Base-by-base conservation (phyloP, 1,139 yeast species). In the Torulaspora globosa region DNA sequence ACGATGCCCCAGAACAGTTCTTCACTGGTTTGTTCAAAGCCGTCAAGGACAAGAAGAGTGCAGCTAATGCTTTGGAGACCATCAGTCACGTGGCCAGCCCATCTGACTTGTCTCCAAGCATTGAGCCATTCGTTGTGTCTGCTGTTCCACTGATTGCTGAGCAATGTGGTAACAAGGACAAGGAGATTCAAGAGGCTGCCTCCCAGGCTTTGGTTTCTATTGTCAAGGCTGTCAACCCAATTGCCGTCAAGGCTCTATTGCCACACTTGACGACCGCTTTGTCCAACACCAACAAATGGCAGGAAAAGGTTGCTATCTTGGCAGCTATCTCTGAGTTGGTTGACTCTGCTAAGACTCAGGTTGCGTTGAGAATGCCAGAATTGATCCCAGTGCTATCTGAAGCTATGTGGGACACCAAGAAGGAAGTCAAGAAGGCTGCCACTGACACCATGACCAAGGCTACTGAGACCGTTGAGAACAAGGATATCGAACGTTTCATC, bases 351-450 rank as follows among this genome's bases (percentile, higher is more conserved):
- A 92, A 90, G 74, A 88, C 76, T 65, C 98, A 90, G 79, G 78
- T 92, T 65, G 96, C 98, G 63, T 80, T 92, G 69, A 88, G 97
- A 80, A 90, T 92, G 97, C 96, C 97, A 67, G 97, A 92, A 79
- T 83, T 92, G 73, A 90, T 92, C 67, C 98, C 98, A 73, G 94
- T 85, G 59, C 79, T 92, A 68, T 92, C 98, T 61, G 98, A 92
- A 79, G 87, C 97, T 65, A 92, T 92, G 97, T 92, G 98, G 98
- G 98, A 92, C 74, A 92, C 98, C 76, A 92, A 92, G 83, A 80
- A 81, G 74, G 97, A 92, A 70, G 97, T 92, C 71, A 92, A 92
- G 84, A 82, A 80, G 65, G 95, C 94, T 69, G 97, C 98, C 61
- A 85, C 95, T 66, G 83, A 82, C 66, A 88, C 97, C 71, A 89